Conservation (phyloP, 306 rosid genomes). For the Datisca glomerata region DNA sequence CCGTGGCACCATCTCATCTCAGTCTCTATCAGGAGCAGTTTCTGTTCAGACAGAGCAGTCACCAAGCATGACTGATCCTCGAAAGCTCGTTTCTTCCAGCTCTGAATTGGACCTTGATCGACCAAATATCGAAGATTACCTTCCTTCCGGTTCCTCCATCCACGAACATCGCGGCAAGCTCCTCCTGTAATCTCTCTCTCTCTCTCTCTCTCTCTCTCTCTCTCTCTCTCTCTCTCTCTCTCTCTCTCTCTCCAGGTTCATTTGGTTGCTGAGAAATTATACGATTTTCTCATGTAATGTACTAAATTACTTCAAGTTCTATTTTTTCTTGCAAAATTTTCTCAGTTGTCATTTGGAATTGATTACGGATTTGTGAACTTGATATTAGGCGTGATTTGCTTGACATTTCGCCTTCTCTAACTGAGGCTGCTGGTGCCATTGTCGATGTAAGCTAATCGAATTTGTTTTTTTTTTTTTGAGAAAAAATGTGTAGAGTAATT, state of each 20-base stretch:
- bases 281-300: background rate
- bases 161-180: constrained; percentile 83
- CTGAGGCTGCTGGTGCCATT: constrained; percentile 96
- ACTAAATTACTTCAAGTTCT: background rate
- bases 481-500: background rate
- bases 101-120: constrained; percentile 88
- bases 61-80: constrained; percentile 22
- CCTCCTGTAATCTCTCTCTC: constrained; percentile 36
- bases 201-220: constrained; percentile 5
- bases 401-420: constrained; percentile 72
- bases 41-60: too few relatives aligned
- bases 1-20: too few relatives aligned
- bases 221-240: background rate
- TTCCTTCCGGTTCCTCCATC: constrained; percentile 73
- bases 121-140: constrained; percentile 91
- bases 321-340: too few relatives aligned
- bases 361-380: background rate
- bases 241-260: constrained; percentile 1
- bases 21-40: too few relatives aligned
- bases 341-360: background rate
- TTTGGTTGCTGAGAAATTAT: background rate
- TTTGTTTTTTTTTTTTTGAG: background rate
- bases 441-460: constrained; percentile 50
- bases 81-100: constrained; percentile 39
- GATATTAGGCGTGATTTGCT: constrained; percentile 70